Evolutionary conservation across 2,329 filamentous ascomycete species (phyloP).

Genomic region (Botrytis cinerea): DNA sequence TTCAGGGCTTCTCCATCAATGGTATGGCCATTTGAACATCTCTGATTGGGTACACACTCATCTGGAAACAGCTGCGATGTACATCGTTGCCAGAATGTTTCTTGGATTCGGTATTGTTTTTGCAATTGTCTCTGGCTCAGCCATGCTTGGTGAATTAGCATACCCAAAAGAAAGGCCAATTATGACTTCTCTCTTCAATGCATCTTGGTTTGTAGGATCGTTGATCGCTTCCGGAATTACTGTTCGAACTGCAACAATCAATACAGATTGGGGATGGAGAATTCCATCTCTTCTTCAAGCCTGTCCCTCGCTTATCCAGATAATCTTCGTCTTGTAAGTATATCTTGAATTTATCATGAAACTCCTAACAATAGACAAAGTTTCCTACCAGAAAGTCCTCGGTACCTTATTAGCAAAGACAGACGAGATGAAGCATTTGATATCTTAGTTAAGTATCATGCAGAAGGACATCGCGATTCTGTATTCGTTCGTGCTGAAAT

Average conservation of each 20-base stretch:
- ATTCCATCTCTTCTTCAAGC: conserved; percentile 47
- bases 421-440: conserved; percentile 58
- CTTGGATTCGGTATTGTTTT: conserved; percentile 56
- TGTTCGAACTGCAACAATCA: conserved; percentile 48
- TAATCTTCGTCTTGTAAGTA: conserved; percentile 27
- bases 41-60: conserved; percentile 36
- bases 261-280: conserved; percentile 46
- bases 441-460: conserved; percentile 54
- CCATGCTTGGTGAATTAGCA: conserved; percentile 55
- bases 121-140: conserved; percentile 54
- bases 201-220: conserved; percentile 48
- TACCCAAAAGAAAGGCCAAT: conserved; percentile 56
- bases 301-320: conserved; percentile 34
- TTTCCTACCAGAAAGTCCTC: conserved; percentile 57
- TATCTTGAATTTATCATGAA: background rate
- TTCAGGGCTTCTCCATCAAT: conserved; percentile 50
- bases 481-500: conserved; percentile 60
- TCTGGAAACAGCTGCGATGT: conserved; percentile 48
- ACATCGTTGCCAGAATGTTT: conserved; percentile 54
- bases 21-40: conserved; percentile 37
- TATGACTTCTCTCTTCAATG: conserved; percentile 56
- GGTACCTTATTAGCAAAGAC: conserved; percentile 58
- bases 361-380: conserved; percentile 20
- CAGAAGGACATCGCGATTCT: conserved; percentile 53
- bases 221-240: conserved; percentile 44